These are phyloP conservation scores for Drechmeria coniospora DNA, from an alignment of 2,329 filamentous ascomycete species.

Conservation along the genomic window DNA sequence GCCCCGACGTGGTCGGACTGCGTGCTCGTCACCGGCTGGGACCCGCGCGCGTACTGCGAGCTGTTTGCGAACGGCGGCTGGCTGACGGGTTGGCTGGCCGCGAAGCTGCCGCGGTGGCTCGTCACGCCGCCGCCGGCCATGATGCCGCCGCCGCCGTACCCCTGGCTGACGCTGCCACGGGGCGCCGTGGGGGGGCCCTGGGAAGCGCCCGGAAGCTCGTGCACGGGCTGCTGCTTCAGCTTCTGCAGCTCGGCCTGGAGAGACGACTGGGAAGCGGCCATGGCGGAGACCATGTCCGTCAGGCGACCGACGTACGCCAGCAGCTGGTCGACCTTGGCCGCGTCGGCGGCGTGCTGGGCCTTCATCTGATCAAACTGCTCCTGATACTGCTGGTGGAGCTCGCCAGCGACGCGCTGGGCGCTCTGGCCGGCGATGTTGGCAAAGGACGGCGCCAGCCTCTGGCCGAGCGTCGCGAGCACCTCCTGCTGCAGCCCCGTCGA, in stretches of 20 bases:
- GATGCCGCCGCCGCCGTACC: slow-evolving; percentile 12
- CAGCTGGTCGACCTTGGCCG: slow-evolving; percentile 58
- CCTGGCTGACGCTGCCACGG: slow-evolving; percentile 8
- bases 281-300: slow-evolving; percentile 51
- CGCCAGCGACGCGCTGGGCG: slow-evolving; percentile 50
- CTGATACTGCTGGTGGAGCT: slow-evolving; percentile 49
- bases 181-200: slow-evolving; percentile 5
- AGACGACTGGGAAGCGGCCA: slow-evolving; percentile 53
- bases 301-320: slow-evolving; percentile 50
- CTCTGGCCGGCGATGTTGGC: slow-evolving; percentile 48
- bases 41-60: slow-evolving; percentile 20
- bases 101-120: slow-evolving; percentile 18
- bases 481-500: slow-evolving; percentile 54
- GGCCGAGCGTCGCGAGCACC: slow-evolving; percentile 44
- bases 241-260: slow-evolving; percentile 51
- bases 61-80: slow-evolving; percentile 19
- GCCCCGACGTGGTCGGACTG: slow-evolving; percentile 20
- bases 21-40: slow-evolving; percentile 17
- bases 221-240: slow-evolving; percentile 33
- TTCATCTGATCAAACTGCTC: slow-evolving; percentile 35
- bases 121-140: slow-evolving; percentile 10
- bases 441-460: slow-evolving; percentile 50
- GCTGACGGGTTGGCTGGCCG: slow-evolving; percentile 16
- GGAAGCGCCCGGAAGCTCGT: slow-evolving; percentile 22
- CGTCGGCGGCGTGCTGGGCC: slow-evolving; percentile 33